Conservation (phyloP, 805 yeast species). For the Priceomyces castillae region DNA sequence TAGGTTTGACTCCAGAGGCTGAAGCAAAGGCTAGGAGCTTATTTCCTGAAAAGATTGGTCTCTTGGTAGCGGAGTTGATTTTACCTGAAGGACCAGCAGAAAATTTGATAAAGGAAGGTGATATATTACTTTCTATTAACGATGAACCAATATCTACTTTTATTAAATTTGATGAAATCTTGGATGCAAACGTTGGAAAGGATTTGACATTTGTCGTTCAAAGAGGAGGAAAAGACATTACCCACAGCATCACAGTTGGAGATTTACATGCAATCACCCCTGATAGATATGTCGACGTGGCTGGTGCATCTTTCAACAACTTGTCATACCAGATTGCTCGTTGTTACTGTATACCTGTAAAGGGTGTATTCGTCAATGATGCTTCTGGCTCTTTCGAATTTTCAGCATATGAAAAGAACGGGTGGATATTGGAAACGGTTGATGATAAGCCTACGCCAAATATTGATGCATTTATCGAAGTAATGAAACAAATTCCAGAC, state of each 20-base stretch:
- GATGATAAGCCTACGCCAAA: constrained; percentile 75
- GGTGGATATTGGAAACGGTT: constrained; percentile 79
- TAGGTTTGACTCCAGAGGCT: constrained; percentile 74
- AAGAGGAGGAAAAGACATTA: constrained; percentile 66
- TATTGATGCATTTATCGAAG: constrained; percentile 71
- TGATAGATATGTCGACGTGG: constrained; percentile 71
- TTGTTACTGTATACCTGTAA: constrained; percentile 76
- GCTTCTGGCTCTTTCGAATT: constrained; percentile 75
- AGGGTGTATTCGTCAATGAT: constrained; percentile 77
- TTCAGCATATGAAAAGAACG: constrained; percentile 56
- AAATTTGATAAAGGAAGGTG: constrained; percentile 75
- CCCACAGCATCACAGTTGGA: constrained; percentile 55
- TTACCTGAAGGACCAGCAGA: constrained; percentile 86
- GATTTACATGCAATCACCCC: constrained; percentile 85
- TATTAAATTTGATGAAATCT: constrained; percentile 75
- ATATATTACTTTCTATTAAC: constrained; percentile 71
- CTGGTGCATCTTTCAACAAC: constrained; percentile 85
- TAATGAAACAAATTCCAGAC: constrained; percentile 77
- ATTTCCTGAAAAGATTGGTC: constrained; percentile 75
- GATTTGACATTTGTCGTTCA: constrained; percentile 57
- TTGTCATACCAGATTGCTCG: constrained; percentile 88
- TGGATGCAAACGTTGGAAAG: constrained; percentile 68
- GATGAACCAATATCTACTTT: constrained; percentile 64
- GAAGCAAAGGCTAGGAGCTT: constrained; percentile 64
- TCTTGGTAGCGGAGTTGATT: constrained; percentile 78